A percentile compares a stretch with the other conserved stretches of the same genome.
Evolutionary conservation across 1,139 yeast species (phyloP).

Genomic region (Candida sojae): DNA sequence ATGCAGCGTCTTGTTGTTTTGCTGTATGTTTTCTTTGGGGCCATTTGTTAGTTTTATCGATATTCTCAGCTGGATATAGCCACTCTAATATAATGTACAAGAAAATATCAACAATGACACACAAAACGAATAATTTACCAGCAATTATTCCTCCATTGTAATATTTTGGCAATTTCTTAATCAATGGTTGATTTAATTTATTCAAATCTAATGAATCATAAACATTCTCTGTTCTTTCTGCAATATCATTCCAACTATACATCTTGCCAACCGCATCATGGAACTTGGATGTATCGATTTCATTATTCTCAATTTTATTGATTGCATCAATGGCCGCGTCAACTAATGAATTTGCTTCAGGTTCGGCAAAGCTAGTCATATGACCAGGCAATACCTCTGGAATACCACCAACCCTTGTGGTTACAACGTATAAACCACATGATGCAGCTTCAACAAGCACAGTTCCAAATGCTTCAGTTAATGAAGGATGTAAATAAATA

Average conservation of each 20-base stretch:
- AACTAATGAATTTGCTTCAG: slow-evolving; percentile 77
- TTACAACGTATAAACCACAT: slow-evolving; percentile 90
- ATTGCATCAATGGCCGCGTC: slow-evolving; percentile 71
- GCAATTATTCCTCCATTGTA: slow-evolving; percentile 84
- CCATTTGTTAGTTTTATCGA: slow-evolving; percentile 81
- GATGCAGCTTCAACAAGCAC: slow-evolving; percentile 97
- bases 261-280: slow-evolving; percentile 76
- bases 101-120: slow-evolving; percentile 78
- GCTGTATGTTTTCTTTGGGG: slow-evolving; percentile 38
- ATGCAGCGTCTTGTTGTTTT: not conserved
- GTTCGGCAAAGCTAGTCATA: slow-evolving; percentile 91
- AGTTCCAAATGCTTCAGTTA: slow-evolving; percentile 98
- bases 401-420: slow-evolving; percentile 96
- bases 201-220: slow-evolving; percentile 58
- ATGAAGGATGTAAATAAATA: slow-evolving; percentile 88
- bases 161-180: slow-evolving; percentile 53
- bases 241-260: slow-evolving; percentile 95
- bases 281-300: slow-evolving; percentile 71
- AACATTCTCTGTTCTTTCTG: slow-evolving; percentile 79
- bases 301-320: slow-evolving; percentile 51
- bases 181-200: slow-evolving; percentile 49
- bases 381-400: slow-evolving; percentile 94
- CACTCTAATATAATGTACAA: slow-evolving; percentile 64
- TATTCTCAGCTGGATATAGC: slow-evolving; percentile 64
- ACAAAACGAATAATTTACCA: slow-evolving; percentile 75